Conservation (phyloP, 106 monocot species). For the Dendrobium catenatum region DNA sequence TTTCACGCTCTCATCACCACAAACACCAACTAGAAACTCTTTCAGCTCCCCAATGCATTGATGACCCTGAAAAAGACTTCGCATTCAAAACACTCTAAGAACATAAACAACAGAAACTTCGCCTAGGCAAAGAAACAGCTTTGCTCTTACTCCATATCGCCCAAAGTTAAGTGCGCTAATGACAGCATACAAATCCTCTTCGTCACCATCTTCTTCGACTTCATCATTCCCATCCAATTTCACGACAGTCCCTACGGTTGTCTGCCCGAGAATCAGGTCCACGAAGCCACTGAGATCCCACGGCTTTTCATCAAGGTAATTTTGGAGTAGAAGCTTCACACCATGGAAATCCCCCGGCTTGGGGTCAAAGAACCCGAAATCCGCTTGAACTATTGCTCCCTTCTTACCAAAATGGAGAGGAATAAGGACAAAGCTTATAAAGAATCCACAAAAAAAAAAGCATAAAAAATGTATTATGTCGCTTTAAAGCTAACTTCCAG, state of each 20-base stretch:
- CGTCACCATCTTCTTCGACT: slow-evolving; percentile 24
- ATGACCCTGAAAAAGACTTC: slow-evolving; percentile 29
- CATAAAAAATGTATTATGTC: not conserved
- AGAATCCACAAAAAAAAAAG: not conserved
- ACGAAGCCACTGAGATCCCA: slow-evolving; percentile 94
- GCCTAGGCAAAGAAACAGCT: not conserved
- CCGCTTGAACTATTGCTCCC: slow-evolving; percentile 56
- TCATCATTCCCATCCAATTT: slow-evolving; percentile 42
- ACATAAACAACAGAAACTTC: not conserved
- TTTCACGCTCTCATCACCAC: slow-evolving; percentile 38
- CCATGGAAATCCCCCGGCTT: slow-evolving; percentile 75
- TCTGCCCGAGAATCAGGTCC: slow-evolving; percentile 79
- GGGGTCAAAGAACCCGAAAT: slow-evolving; percentile 96
- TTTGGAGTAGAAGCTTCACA: slow-evolving; percentile 61
- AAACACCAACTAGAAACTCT: slow-evolving; percentile 42
- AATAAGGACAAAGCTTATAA: not conserved
- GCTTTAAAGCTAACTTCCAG: slow-evolving; percentile 17
- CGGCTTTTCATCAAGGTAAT: slow-evolving; percentile 47
- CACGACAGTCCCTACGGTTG: slow-evolving; percentile 85
- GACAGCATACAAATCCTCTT: slow-evolving; percentile 59
- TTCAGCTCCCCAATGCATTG: slow-evolving; percentile 59
- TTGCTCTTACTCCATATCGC: slow-evolving; percentile 58
- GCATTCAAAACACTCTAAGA: not conserved
- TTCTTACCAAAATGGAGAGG: not conserved
- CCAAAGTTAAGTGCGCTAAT: slow-evolving; percentile 69